Evolutionary conservation across 2,329 filamentous ascomycete species (phyloP).

Genomic region (Stagonosporopsis tanaceti): DNA sequence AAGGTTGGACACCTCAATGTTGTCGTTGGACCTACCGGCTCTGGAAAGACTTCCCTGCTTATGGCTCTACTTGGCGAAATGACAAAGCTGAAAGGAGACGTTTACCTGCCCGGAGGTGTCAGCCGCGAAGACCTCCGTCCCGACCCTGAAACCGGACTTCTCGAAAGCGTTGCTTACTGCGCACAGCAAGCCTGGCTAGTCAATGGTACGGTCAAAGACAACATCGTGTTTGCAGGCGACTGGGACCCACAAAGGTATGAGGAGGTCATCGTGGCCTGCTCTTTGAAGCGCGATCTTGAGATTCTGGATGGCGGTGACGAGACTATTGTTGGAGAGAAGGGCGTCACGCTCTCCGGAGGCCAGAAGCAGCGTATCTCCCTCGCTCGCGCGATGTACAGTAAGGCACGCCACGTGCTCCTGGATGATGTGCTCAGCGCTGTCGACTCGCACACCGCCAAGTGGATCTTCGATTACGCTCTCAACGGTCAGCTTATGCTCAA

Average conservation of each 20-base stretch:
- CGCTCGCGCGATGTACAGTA: constrained; percentile 96
- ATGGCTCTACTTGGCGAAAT: constrained; percentile 98
- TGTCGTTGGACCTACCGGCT: constrained; percentile 90
- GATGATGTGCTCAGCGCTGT: constrained; percentile 97
- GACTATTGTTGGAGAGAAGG: constrained; percentile 95
- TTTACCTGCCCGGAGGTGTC: constrained; percentile 84
- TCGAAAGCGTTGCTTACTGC: constrained; percentile 93
- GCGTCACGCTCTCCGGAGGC: constrained; percentile 93
- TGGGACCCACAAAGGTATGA: constrained; percentile 84
- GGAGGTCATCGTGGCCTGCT: constrained; percentile 89
- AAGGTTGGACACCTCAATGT: constrained; percentile 87
- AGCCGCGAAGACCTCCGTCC: constrained; percentile 84
- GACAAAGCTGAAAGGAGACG: constrained; percentile 80
- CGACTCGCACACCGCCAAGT: constrained; percentile 96
- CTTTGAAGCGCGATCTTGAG: constrained; percentile 86
- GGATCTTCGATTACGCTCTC: constrained; percentile 95
- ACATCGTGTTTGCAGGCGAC: constrained; percentile 87
- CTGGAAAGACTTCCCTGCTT: constrained; percentile 92
- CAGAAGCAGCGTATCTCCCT: constrained; percentile 98
- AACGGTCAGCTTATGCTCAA: constrained; percentile 86
- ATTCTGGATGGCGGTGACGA: constrained; percentile 93
- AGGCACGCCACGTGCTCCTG: constrained; percentile 86
- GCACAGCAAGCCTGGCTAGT: constrained; percentile 97
- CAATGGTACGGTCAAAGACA: constrained; percentile 93
- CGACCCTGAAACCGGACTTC: constrained; percentile 84